phyloP scores from a whole-genome alignment of 2,329 filamentous ascomycete genomes.

The Verticillium nubilum region DNA sequence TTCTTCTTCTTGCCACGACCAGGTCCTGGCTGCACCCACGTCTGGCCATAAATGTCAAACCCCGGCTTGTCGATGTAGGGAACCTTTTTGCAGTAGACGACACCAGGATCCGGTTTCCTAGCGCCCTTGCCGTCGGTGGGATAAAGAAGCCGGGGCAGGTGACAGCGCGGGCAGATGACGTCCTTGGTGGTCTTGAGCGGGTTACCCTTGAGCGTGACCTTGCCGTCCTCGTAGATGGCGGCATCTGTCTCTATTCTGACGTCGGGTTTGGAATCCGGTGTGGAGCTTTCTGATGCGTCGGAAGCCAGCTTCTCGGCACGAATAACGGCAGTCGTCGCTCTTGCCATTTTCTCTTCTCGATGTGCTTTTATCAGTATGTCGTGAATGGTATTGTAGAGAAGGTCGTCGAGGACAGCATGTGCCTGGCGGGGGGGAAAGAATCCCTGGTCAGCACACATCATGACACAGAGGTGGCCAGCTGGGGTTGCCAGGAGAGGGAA shows the following conservation, averaged over 20 bases:
- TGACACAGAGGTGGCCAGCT: slow-evolving; percentile 2
- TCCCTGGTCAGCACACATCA: not conserved
- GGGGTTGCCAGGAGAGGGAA: slow-evolving; percentile 2
- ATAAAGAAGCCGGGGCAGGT: slow-evolving; percentile 66
- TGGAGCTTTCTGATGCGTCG: slow-evolving; percentile 47
- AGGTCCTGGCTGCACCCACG: slow-evolving; percentile 66
- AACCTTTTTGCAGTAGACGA: slow-evolving; percentile 73
- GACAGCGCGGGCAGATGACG: slow-evolving; percentile 69
- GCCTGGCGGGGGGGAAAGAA: slow-evolving; percentile 33
- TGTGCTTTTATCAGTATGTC: slow-evolving; percentile 70
- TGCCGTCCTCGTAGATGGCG: slow-evolving; percentile 64
- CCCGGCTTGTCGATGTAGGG: slow-evolving; percentile 72
- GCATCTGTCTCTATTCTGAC: slow-evolving; percentile 61
- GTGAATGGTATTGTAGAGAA: slow-evolving; percentile 71
- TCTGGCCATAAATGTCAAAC: slow-evolving; percentile 78
- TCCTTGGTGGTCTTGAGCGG: slow-evolving; percentile 66
- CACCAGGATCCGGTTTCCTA: slow-evolving; percentile 57
- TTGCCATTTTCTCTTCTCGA: slow-evolving; percentile 71
- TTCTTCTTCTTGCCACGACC: slow-evolving; percentile 76
- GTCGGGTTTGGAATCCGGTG: slow-evolving; percentile 47
- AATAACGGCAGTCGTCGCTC: slow-evolving; percentile 60
- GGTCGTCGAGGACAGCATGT: slow-evolving; percentile 65
- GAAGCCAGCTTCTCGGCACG: slow-evolving; percentile 57
- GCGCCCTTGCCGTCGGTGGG: slow-evolving; percentile 67
- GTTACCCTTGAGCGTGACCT: slow-evolving; percentile 64